Base-by-base conservation (phyloP, 23 red algal species). In the Gracilaria caudata region DNA sequence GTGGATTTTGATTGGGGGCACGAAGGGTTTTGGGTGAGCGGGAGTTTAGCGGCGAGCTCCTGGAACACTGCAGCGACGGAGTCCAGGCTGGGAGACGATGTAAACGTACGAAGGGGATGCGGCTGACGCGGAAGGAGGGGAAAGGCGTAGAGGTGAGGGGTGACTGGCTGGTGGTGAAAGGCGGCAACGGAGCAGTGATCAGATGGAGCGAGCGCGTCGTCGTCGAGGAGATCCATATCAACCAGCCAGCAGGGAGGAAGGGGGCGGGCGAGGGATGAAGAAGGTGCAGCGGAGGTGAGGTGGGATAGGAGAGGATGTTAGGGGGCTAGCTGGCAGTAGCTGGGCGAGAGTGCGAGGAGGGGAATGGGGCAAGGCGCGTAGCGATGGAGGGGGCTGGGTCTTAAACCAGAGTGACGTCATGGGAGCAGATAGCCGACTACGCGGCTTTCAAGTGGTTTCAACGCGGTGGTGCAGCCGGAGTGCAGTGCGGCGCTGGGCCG, bases 21-120 rank as follows among this genome's bases (percentile, higher is more conserved):
- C 40, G 44, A 5, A 5, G 36, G 29, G n/a, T 16, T 4, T 16
- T 46, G 61, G 65, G 82, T 56, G 36, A 71, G 54, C 58, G 39
- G 64, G 17, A 86, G 82, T 35, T 75, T 75, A 8, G 70, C 37
- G 37, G 70, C 34, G 43, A 75, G 70, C 29, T 75, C 70, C 40
- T 75, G 70, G 40, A 75, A 49, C 39, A 75, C 70, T 38, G 70
- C 70, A 40, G 70, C 70, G 70, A 75, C 43, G 19, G 70, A 43
- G 43, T 75, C 70, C 8, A 75, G 43, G 40, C 43, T 64, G 65
- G 40, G 61, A 13, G 49, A 73, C 29, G 65, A 30, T 11, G 29
- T 51, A 28, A 64, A 86, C 21, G 32, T 9, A 13, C 57, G 79
- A 5, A 37, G 82, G 5, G 82, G 80, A 39, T 13, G 58, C n/a